Evolutionary conservation across 2,329 filamentous ascomycete genomes (phyloP).

Genomic region (Microcyclosporella mali): DNA sequence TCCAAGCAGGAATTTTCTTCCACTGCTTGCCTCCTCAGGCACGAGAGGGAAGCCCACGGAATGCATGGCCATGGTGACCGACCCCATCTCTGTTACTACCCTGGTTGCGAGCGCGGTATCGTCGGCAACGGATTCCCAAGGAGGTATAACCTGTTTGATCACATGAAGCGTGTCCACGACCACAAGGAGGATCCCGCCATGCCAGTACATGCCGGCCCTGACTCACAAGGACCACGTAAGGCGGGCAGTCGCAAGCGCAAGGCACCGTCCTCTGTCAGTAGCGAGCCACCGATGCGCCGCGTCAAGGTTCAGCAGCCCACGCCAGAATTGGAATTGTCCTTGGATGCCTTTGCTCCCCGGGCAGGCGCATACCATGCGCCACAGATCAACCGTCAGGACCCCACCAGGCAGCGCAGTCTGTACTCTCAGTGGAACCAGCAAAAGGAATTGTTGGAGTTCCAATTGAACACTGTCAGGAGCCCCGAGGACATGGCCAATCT

Average conservation of each 20-base stretch:
- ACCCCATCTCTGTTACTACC: constrained; percentile 81
- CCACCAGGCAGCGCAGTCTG: constrained; percentile 12
- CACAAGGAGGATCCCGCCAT: constrained; percentile 36
- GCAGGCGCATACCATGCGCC: constrained; percentile 1
- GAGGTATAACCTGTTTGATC: constrained; percentile 91
- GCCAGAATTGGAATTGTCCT: constrained; percentile 7
- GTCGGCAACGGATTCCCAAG: constrained; percentile 85
- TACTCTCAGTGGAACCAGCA: constrained; percentile 26
- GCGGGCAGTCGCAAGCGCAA: constrained; percentile 26
- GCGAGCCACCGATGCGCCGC: constrained; percentile 18
- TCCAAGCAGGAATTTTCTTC: constrained; percentile 87
- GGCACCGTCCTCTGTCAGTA: constrained; percentile 15
- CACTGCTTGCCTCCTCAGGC: constrained; percentile 86
- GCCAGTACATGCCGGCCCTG: constrained; percentile 7
- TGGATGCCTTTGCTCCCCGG: constrained; percentile 5
- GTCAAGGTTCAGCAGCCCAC: constrained; percentile 11
- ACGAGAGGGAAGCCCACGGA: constrained; percentile 91
- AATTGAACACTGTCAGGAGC: constrained; percentile 21
- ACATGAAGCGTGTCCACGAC: constrained; percentile 91
- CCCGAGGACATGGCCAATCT: constrained; percentile 23
- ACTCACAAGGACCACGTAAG: constrained; percentile 15
- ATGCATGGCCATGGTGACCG: constrained; percentile 93
- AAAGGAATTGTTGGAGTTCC: constrained; percentile 19
- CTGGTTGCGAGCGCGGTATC: constrained; percentile 77
- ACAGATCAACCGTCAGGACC: constrained; percentile 2